Evolutionary conservation across 1,284 basidiomycete genomes (phyloP), one percentile per base, ranked within the genome.

Genomic region (Ustilago bromivora): DNA sequence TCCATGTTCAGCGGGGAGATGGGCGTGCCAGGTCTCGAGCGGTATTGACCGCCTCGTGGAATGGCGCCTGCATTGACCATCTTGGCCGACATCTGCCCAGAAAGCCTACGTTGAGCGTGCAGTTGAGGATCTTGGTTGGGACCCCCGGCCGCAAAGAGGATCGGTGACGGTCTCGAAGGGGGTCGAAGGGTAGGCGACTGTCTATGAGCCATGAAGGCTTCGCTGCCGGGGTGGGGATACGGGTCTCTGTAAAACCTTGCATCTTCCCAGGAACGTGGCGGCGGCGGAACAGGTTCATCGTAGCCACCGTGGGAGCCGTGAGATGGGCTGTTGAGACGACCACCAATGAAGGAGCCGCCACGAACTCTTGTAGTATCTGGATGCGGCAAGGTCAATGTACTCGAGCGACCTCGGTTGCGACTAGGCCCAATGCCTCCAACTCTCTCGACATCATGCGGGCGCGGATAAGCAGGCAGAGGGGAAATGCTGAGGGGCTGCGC

Each of bases 1-100:
- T 78, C 79, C 67, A 80, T 77, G 61, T 73, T 73, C 43, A 80
- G 69, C 6, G 79, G 76, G 8, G 76, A 79, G 41, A 79, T 57
- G 32, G 79, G 79, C 7, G 79, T 80, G 34, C 57, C 76, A 3
- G 79, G 76, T 13, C 78, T 64, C 6, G 75, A 74, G 5, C 58
- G 60, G 51, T 60, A 57, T 19, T 61, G 60, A 0, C 57, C 52
- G 19, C 61, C 62, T 15, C 66, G 66, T 13, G 68, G 9, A n/a
- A 62, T 49, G 23, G 56, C 46, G 34, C 57, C 40, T 11, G 67
- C 31, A 11, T 61, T 68, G 58, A 19, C 40, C 11, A 51, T 11
- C 51, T 62, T 61, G 41, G 51, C 32, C 8, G 61, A 28, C 23
- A 62, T 32, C 19, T 57, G 58, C 4, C 31, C 59, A 4, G 67